Base-by-base conservation (phyloP, 805 yeast genomes). In the Diddensiella santjacobensis region DNA sequence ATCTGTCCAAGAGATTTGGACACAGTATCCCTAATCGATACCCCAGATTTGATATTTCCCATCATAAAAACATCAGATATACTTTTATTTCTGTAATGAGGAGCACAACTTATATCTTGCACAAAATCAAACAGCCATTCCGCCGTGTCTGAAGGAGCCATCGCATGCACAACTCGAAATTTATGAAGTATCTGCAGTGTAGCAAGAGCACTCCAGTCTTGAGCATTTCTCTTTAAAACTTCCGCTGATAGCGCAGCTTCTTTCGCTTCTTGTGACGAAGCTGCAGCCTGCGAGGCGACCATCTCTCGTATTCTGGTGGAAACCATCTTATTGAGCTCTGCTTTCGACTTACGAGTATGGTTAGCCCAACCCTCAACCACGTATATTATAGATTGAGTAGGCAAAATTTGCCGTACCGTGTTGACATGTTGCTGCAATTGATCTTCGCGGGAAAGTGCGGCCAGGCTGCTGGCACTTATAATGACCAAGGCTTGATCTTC, bases 101-200 rank as follows among this genome's bases (percentile, higher is more conserved):
- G 55, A 11, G 39, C 33, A 13, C 42, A 19, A 8, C 50, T 45
- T 6, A 53, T 36, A n/a, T 52, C 58, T 24, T 20, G 31, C 4
- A 47, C 31, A 20, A 57, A 45, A 10, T 54, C 49, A 17, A 31
- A 31, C 3, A 57, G 31, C 55, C 54, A 50, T 10, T 48, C 52
- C n/a, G 48, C 49, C 3, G 57, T 42, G 8, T 53, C 57, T 3
- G 24, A 40, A 2, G 24, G 19, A n/a, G 33, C 35, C 13, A 30
- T 22, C 2, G 54, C 39, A 22, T 55, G 56, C 5, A 50, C n/a
- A 13, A 57, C 40, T 18, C 42, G 18, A 36, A 47, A 24, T 6
- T 36, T 20, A 19, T 44, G 40, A 15, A 23, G 31, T 13, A 56
- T 24, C 47, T 52, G 45, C 15, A 54, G 40, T 15, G 40, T 48